These are phyloP conservation scores for Paramecium caudatum DNA, from an alignment of 73 alveolate genomes.

Conservation along the genomic window DNA sequence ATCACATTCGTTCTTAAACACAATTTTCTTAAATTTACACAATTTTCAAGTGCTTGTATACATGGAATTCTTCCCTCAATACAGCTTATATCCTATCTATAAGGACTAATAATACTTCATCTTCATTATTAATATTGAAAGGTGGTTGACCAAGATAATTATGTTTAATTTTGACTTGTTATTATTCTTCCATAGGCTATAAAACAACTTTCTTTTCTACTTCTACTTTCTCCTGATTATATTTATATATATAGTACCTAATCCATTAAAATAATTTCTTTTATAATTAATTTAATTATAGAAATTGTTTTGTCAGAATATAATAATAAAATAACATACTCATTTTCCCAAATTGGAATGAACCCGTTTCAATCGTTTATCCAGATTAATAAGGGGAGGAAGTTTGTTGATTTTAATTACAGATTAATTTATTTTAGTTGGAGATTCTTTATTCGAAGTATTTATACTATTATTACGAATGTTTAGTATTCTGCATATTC, in stretches of 20 bases:
- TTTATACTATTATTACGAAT: neutral
- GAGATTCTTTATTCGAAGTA: neutral
- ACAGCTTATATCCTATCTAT: conserved; percentile 79
- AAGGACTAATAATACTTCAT: neutral
- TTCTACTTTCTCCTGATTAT: no score
- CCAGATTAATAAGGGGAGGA: no score
- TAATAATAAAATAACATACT: no score
- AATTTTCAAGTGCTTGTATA: conserved; percentile 76
- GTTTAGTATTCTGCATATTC: neutral
- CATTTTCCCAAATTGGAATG: no score
- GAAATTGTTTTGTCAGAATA: no score
- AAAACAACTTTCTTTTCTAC: neutral
- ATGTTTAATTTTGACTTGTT: conserved; percentile 21
- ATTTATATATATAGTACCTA: no score
- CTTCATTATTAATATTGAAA: neutral
- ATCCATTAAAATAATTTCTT: no score
- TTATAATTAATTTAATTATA: no score
- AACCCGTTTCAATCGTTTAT: no score
- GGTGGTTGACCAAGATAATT: conserved; percentile 37
- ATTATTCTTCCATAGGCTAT: neutral
- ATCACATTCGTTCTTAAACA: conserved; percentile 95
- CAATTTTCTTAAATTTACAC: conserved; percentile 81
- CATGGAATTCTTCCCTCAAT: conserved; percentile 81
- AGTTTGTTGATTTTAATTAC: neutral
- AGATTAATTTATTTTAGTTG: neutral